Evolutionary conservation across 2,329 filamentous ascomycete species (phyloP), one percentile per base, ranked within the genome.

Genomic region (Pseudogymnoascus sp.): DNA sequence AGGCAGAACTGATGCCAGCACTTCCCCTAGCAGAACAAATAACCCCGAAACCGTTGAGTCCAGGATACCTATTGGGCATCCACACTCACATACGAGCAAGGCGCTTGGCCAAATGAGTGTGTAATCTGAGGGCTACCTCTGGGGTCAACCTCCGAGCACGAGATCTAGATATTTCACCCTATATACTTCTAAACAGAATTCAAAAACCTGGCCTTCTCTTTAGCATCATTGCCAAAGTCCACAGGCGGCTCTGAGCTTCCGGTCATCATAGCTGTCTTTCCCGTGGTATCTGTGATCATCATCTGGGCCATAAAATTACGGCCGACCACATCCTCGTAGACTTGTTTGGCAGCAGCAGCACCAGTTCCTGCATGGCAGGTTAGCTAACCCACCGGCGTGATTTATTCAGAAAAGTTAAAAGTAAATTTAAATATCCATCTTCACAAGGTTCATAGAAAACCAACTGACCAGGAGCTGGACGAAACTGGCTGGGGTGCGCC

Each of bases 401-500:
- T 22, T 22, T 40, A 26, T 35, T 11, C 31, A 33, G 31, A 28
- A 8, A 31, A 31, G 8, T 31, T 31, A 16, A 53, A 22, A 26
- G 22, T 4, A 22, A 35, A 11, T 16, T 12, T 62, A 14, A 64
- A 61, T 33, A 14, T 22, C 37, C 22, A 56, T 56, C 50, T 19
- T 5, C 50, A 46, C 19, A 46, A 14, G 8, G 16, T 28, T 53
- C 26, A 56, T n/a, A 12, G 60, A 5, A 28, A 59, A 33, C 12
- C 22, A 22, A 60, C 37, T 12, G 59, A 70, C 68, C 66, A 59
- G 62, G 46, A 33, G 31, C 53, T 24, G 56, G 62, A 19, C 60
- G 70, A 38, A 78, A 75, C 66, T 78, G 75, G 7, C 74, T 69
- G 1, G 75, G 76, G 14, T 75, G 68, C 64, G 70, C 66, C 33